Evolutionary conservation across 2,329 filamentous ascomycete genomes (phyloP), one percentile per base, ranked within the genome.

Genomic region (Nothopassalora personata): DNA sequence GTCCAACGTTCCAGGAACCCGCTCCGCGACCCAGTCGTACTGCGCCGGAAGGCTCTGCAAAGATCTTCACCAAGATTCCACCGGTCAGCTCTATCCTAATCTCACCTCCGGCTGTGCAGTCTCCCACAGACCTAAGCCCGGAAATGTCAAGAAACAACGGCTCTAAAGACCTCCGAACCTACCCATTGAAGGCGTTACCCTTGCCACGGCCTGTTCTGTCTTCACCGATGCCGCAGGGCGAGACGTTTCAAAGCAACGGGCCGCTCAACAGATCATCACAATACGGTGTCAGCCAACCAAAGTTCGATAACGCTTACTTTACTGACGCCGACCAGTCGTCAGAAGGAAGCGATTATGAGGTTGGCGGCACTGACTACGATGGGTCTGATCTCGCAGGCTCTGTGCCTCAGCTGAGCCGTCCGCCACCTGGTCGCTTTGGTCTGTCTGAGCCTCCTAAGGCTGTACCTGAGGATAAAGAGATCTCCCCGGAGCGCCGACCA

Each of bases 1-100:
- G 79, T 58, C 78, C 80, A 36, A 72, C 74, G 9, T 76, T 76
- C 33, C 57, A 60, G 43, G 66, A 68, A 57, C 56, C 57, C 50
- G 57, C 33, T 54, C 63, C 13, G 50, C 62, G 11, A 49, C 57
- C 15, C 57, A 60, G 58, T 60, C 59, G 31, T 50, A 27, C 34
- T 33, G 48, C 43, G 23, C 15, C 36, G 27, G 60, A 28, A 30
- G 56, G 59, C 15, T 52, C 54, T 11, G 50, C 60, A 10, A 57
- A 57, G 34, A 50, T 57, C 27, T 39, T 54, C 54, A 50, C 49
- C 51, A 51, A 58, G 49, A 33, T 58, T 55, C 48, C 57, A 57
- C 30, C 61, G 58, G 51, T 61, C n/a, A 55, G 59, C 43, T 55
- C 55, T 45, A 60, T 60, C 27, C 58, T 60, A n/a, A 43, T 61